Evolutionary conservation across 257 asterid species (phyloP).

Genomic region (Solanum sparsipilum): DNA sequence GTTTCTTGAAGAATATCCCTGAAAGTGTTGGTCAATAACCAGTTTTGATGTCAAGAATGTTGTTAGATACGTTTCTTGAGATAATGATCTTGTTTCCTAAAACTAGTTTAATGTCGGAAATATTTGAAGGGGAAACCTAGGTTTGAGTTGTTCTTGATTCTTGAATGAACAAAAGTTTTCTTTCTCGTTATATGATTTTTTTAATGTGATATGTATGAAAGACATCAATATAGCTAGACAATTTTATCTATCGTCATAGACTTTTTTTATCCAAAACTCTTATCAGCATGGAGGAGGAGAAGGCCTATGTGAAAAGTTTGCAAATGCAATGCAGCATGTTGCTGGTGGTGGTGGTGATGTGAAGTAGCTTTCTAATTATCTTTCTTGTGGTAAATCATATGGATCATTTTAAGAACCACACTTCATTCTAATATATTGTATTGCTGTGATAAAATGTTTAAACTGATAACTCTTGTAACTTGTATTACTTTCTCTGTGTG

Average conservation of each 20-base stretch:
- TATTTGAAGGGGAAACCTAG: background rate
- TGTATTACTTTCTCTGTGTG: background rate
- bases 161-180: background rate
- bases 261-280: background rate
- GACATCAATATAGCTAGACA: background rate
- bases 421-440: slow-evolving; percentile 9
- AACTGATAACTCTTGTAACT: background rate
- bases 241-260: background rate
- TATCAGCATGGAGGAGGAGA: slow-evolving; percentile 85
- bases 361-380: slow-evolving; percentile 26
- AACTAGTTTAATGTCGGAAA: background rate
- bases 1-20: background rate
- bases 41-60: background rate
- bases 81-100: background rate
- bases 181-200: background rate
- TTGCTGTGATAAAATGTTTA: background rate
- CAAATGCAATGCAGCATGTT: slow-evolving; percentile 49
- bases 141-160: background rate
- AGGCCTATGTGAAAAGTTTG: slow-evolving; percentile 48
- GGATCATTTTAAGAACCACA: background rate
- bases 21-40: background rate
- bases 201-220: background rate
- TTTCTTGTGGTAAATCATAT: background rate
- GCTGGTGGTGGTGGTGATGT: slow-evolving; percentile 37
- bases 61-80: background rate